Conservation (phyloP, 257 asterid genomes). For the Solanum corneliomulleri region DNA sequence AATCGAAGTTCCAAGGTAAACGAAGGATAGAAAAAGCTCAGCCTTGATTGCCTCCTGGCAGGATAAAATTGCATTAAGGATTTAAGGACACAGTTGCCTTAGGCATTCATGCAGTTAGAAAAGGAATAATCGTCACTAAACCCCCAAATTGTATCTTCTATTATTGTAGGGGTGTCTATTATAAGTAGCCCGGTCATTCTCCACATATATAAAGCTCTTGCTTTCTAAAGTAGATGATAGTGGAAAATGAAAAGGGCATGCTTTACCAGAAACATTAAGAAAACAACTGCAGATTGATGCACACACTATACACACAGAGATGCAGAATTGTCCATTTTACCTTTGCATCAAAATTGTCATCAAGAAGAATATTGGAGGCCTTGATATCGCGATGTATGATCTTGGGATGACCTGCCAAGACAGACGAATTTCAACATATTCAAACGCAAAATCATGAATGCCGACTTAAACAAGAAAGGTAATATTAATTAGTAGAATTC, state of each 20-base stretch:
- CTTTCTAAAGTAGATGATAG: not conserved
- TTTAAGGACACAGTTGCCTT: not conserved
- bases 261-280: not conserved
- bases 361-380: constrained; percentile 79
- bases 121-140: not conserved
- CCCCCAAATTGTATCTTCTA: not conserved
- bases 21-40: not conserved
- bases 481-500: not conserved
- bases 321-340: constrained; percentile 10
- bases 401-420: constrained; percentile 67
- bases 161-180: not conserved
- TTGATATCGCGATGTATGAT: constrained; percentile 87
- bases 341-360: constrained; percentile 72
- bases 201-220: not conserved
- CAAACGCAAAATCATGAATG: not conserved
- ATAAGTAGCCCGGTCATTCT: not conserved
- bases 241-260: not conserved
- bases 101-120: not conserved
- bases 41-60: not conserved
- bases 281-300: not conserved
- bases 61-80: not conserved
- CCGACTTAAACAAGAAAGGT: not conserved
- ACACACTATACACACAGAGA: not conserved
- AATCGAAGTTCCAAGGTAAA: not conserved
- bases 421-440: constrained; percentile 4